Base-by-base conservation (phyloP, 2,329 filamentous ascomycete genomes). In the Diplocarpon rosae region DNA sequence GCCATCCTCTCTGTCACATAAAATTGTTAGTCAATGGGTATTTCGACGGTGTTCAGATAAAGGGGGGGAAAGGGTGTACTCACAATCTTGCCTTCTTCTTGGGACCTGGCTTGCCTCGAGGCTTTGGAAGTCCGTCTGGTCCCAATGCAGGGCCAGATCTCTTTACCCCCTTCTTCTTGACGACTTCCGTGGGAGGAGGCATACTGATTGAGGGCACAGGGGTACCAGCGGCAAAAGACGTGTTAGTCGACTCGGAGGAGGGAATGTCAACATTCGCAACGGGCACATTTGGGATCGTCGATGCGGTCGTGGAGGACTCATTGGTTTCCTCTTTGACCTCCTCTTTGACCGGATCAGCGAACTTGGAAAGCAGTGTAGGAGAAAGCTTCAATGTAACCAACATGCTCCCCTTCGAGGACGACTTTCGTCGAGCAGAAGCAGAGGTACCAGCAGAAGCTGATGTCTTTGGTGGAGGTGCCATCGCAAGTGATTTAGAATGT, bases 21-120 rank as follows among this genome's bases (percentile, higher is more conserved):
- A 6, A 43, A 42, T 2, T 5, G 32, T 52, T 46, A 52, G 47
- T 11, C 33, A 37, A 31, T 33, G 13, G 28, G 14, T 42, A 5
- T 44, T 11, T 31, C 27, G 9, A 38, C 15, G 31, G 33, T 14
- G 12, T 17, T 3, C 20, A 24, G 7, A 24, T 24, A 24, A 7
- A 7, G 20, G 20, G 7, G 4, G 20, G 7, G 20, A 24, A 7
- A 24, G 11, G 13, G 5, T 40, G 27, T 46, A 83, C 88, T 69
- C 83, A 95, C 90, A 95, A 68, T 72, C 84, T 81, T 53, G 85
- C 81, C 70, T 93, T 95, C 78, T 95, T 95, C 76, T 95, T 96
- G 0, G 90, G 90, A 6, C 90, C 90, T 6, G 92, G 90, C 69
- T 94, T 93, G 61, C 84, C 84, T 62, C 85, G 72, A 43, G 80